Evolutionary conservation across 2,329 filamentous ascomycete genomes (phyloP).

Genomic region (Pseudogymnoascus sp.): DNA sequence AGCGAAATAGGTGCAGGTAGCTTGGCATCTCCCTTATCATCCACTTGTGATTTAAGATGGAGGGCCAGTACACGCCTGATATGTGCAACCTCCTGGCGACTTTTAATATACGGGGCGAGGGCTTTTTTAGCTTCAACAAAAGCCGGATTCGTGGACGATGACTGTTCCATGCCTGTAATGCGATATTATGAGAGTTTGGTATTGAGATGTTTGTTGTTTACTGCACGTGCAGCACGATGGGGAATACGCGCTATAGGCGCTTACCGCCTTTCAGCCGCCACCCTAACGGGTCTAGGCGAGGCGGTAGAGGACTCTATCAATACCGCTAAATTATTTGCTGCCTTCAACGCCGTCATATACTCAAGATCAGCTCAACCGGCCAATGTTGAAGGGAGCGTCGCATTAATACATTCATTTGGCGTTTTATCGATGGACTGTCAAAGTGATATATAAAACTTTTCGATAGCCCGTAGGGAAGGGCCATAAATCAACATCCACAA

Average conservation of each 20-base stretch:
- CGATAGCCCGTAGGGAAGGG: conserved; percentile 8
- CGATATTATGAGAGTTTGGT: conserved; percentile 10
- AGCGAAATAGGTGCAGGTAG: conserved; percentile 37
- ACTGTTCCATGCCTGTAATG: conserved; percentile 18
- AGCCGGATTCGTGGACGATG: conserved; percentile 26
- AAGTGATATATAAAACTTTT: conserved; percentile 8
- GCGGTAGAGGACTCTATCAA: not conserved
- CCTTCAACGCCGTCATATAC: conserved; percentile 3
- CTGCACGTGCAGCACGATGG: not conserved
- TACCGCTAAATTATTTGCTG: conserved; percentile 10
- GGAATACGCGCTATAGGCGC: conserved; percentile 8
- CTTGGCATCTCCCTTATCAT: conserved; percentile 34
- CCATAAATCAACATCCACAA: conserved; percentile 2
- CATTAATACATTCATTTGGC: conserved; percentile 9
- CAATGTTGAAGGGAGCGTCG: conserved; percentile 5
- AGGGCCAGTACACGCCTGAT: conserved; percentile 48
- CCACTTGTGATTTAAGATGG: conserved; percentile 42
- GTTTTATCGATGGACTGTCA: conserved; percentile 4
- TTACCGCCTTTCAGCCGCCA: conserved; percentile 6
- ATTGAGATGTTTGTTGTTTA: conserved; percentile 8
- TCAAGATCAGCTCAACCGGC: conserved; percentile 1
- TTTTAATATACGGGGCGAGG: conserved; percentile 46
- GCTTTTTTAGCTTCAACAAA: conserved; percentile 34
- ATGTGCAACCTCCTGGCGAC: conserved; percentile 48
- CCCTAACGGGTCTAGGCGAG: conserved; percentile 1